phyloP scores from a whole-genome alignment of 306 rosid species.

The Malus orientalis region DNA sequence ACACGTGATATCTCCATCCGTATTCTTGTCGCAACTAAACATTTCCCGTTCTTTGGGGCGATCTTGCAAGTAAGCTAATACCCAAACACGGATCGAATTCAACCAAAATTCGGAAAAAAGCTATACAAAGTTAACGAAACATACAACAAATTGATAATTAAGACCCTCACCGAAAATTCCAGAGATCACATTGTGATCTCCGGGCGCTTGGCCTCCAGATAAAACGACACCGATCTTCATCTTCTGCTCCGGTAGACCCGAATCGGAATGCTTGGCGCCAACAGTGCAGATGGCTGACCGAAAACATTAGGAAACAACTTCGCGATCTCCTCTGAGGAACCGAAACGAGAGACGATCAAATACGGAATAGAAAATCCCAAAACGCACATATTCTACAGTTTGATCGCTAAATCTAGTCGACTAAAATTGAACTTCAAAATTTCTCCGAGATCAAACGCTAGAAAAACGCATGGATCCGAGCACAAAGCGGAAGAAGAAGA shows the following conservation, averaged over 20 bases:
- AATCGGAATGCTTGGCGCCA: conserved; percentile 35
- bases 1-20: no score
- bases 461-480: conserved; percentile 21
- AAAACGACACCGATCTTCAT: conserved; percentile 90
- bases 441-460: background rate
- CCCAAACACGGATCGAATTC: background rate
- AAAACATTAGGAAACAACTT: conserved; percentile 78
- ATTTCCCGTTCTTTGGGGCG: background rate
- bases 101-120: background rate
- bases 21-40: no score
- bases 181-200: conserved; percentile 92
- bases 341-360: background rate
- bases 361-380: background rate
- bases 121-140: background rate
- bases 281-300: conserved; percentile 76
- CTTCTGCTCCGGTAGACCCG: conserved; percentile 26
- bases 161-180: conserved; percentile 69
- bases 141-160: background rate
- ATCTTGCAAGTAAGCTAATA: conserved; percentile 79
- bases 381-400: background rate
- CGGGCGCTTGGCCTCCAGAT: conserved; percentile 98
- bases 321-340: conserved; percentile 68
- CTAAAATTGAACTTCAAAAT: background rate
- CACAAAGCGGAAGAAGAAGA: background rate
- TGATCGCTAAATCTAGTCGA: background rate